phyloP scores from a whole-genome alignment of 176 grass and related monocot genomes.

The Aegilops sharonensis region DNA sequence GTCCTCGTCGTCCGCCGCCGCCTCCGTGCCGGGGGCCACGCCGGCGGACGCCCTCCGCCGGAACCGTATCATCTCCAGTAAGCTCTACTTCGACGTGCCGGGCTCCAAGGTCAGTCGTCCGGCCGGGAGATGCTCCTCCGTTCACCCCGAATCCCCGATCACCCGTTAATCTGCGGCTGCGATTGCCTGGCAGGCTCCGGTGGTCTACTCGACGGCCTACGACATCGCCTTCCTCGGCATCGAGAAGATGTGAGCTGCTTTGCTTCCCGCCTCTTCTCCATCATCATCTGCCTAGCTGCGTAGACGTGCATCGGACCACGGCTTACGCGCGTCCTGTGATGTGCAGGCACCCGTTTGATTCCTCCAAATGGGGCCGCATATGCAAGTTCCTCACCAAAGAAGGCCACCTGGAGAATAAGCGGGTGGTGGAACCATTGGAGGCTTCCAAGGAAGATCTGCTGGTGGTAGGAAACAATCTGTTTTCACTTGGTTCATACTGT shows the following conservation, averaged over 20 bases:
- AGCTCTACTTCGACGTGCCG: constrained; percentile 86
- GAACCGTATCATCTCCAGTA: constrained; percentile 84
- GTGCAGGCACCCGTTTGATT: constrained; percentile 95
- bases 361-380: constrained; percentile 88
- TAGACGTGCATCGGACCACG: not conserved
- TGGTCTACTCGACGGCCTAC: constrained; percentile 82
- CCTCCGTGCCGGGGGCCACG: not conserved
- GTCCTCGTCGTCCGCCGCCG: constrained; percentile 38
- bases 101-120: constrained; percentile 56
- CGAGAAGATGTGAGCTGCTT: constrained; percentile 77
- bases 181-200: constrained; percentile 42
- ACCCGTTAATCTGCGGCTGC: not conserved
- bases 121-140: not conserved
- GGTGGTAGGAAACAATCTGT: constrained; percentile 45
- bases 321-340: not conserved
- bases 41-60: constrained; percentile 41
- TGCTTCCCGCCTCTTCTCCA: not conserved
- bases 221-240: constrained; percentile 82
- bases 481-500: not conserved
- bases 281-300: not conserved
- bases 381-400: constrained; percentile 66
- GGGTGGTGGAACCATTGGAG: constrained; percentile 73
- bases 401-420: constrained; percentile 58
- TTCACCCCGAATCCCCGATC: not conserved
- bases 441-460: constrained; percentile 82